Evolutionary conservation across 192 early-diverging fungal species (phyloP).

Genomic region (Radiomyces spectabilis): DNA sequence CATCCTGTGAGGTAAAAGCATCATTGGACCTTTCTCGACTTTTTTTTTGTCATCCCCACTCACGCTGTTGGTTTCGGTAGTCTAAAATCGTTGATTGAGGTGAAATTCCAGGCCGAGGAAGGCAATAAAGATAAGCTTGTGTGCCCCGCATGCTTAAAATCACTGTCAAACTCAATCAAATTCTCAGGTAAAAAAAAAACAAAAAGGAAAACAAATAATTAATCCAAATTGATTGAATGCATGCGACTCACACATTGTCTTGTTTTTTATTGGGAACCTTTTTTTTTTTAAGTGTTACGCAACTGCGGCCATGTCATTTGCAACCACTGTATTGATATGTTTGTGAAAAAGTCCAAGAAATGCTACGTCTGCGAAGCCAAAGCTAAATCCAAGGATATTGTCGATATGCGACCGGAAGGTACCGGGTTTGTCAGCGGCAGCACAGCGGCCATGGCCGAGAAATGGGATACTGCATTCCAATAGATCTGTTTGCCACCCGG

Average conservation of each 20-base stretch:
- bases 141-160: conserved; percentile 68
- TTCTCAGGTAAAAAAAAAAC: conserved; percentile 39
- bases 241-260: no score
- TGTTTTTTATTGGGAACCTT: conserved; percentile 4
- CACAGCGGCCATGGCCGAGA: conserved; percentile 53
- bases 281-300: conserved; percentile 38
- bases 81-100: conserved; percentile 55
- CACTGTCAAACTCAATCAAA: conserved; percentile 63
- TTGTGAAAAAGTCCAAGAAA: conserved; percentile 58
- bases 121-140: conserved; percentile 32
- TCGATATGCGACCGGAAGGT: conserved; percentile 63
- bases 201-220: background rate
- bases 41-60: background rate
- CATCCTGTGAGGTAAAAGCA: conserved; percentile 53
- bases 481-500: conserved; percentile 29
- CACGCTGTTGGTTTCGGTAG: conserved; percentile 23
- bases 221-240: background rate
- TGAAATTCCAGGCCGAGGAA: conserved; percentile 50
- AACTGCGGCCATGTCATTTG: conserved; percentile 72
- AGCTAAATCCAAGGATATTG: conserved; percentile 61
- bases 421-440: conserved; percentile 61
- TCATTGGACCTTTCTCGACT: background rate
- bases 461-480: conserved; percentile 63
- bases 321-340: conserved; percentile 53
- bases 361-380: conserved; percentile 65